Conservation (phyloP, 305 asterid species). For the Plantago coronopus region DNA sequence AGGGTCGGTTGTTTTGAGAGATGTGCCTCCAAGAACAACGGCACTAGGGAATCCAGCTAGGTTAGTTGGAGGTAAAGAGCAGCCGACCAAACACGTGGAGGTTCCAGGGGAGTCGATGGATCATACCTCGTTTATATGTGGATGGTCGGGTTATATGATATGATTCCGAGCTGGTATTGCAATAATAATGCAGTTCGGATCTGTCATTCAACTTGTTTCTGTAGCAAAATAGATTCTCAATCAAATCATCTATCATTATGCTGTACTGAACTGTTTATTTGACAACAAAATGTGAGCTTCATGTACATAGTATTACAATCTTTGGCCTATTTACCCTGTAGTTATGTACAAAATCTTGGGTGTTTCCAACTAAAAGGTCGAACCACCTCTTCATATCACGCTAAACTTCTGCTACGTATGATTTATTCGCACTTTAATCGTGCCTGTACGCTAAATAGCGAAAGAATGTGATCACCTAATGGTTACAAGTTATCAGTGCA, state of each 20-base stretch:
- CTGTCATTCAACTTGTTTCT: not conserved
- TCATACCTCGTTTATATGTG: constrained; percentile 65
- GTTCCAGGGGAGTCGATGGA: constrained; percentile 77
- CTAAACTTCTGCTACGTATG: not conserved
- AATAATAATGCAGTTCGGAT: not conserved
- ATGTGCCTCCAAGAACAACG: constrained; percentile 71
- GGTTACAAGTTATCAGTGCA: not conserved
- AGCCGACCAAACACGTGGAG: constrained; percentile 57
- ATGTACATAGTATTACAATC: not conserved
- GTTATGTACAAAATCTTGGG: not conserved
- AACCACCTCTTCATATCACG: not conserved
- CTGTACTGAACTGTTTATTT: too few relatives aligned
- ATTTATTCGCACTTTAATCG: constrained; percentile 3
- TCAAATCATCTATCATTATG: too few relatives aligned
- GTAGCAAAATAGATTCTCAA: not conserved
- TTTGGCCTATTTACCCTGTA: not conserved
- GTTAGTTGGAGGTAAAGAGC: constrained; percentile 61
- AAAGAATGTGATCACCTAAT: not conserved
- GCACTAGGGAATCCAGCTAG: constrained; percentile 78
- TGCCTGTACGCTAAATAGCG: constrained; percentile 3
- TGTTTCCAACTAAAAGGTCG: constrained; percentile 1
- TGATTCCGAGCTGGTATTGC: constrained; percentile 14
- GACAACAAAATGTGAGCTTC: too few relatives aligned
- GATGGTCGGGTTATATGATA: constrained; percentile 67
- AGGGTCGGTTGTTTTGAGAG: constrained; percentile 61